Conservation (phyloP, 2,329 filamentous ascomycete species). For the Trichophyton benhamiae region DNA sequence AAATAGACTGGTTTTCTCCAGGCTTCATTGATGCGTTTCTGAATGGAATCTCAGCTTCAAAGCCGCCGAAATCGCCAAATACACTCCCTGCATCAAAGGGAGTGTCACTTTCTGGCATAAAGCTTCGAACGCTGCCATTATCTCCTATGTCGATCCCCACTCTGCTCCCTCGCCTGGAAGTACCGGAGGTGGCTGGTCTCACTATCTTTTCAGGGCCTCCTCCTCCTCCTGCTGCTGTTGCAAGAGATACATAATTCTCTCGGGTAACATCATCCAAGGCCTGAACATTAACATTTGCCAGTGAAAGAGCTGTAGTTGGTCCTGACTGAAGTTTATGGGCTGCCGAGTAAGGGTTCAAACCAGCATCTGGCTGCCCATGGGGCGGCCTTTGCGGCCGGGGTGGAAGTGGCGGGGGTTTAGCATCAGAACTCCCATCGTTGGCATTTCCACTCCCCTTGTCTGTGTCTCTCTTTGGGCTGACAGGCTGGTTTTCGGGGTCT, state of each 20-base stretch:
- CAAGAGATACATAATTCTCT: slow-evolving; percentile 46
- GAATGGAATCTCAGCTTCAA: slow-evolving; percentile 16
- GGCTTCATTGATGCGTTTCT: slow-evolving; percentile 21
- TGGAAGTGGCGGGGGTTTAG: slow-evolving; percentile 6
- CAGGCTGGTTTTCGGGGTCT: neutral
- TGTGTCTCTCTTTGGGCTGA: neutral
- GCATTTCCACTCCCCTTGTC: neutral
- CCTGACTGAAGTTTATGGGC: slow-evolving; percentile 41
- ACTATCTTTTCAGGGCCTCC: slow-evolving; percentile 13
- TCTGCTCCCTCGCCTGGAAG: slow-evolving; percentile 34
- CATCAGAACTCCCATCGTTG: neutral
- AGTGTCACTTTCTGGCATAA: slow-evolving; percentile 44
- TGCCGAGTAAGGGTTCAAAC: slow-evolving; percentile 25
- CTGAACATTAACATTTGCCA: slow-evolving; percentile 67
- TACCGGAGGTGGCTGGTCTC: slow-evolving; percentile 18
- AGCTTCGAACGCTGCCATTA: slow-evolving; percentile 40
- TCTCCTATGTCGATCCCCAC: slow-evolving; percentile 41
- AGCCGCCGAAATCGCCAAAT: slow-evolving; percentile 54
- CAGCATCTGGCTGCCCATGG: slow-evolving; percentile 22
- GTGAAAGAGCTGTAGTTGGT: slow-evolving; percentile 73
- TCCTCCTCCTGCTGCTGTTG: slow-evolving; percentile 15
- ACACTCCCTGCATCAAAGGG: slow-evolving; percentile 68
- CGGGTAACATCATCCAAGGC: slow-evolving; percentile 58
- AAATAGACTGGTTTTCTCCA: neutral
- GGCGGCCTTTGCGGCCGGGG: neutral